phyloP scores from a whole-genome alignment of 2,329 filamentous ascomycete species.

The Cladosporium sp. region DNA sequence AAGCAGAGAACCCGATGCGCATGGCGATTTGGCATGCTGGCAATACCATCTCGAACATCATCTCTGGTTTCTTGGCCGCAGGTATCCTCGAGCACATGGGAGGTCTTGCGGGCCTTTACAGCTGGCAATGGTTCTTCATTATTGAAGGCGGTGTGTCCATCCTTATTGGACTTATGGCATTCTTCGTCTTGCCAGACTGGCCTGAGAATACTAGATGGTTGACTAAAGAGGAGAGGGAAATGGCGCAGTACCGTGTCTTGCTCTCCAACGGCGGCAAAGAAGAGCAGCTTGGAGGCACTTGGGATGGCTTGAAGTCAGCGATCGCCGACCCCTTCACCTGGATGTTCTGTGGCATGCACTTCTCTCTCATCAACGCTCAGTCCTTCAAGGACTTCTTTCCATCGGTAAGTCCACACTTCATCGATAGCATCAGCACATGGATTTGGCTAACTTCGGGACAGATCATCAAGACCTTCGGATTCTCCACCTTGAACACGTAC shows the following conservation, averaged over 20 bases:
- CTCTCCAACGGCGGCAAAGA: conserved; percentile 35
- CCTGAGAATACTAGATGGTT: conserved; percentile 56
- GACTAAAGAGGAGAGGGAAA: conserved; percentile 51
- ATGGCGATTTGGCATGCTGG: conserved; percentile 51
- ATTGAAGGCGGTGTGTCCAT: conserved; percentile 59
- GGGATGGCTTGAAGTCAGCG: conserved; percentile 39
- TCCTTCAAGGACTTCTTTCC: conserved; percentile 39
- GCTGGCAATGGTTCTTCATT: conserved; percentile 39
- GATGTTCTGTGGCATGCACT: conserved; percentile 45
- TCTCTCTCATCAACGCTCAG: conserved; percentile 37
- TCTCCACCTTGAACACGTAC: conserved; percentile 57
- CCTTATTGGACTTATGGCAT: conserved; percentile 53
- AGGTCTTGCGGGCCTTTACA: conserved; percentile 24
- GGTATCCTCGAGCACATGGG: conserved; percentile 49
- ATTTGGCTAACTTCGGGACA: conserved; percentile 32
- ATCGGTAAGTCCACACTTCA: conserved; percentile 23
- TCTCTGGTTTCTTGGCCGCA: conserved; percentile 48
- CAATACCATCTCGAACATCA: conserved; percentile 48
- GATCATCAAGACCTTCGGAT: conserved; percentile 70
- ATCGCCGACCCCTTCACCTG: conserved; percentile 43
- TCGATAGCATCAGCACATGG: not conserved
- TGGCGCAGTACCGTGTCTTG: conserved; percentile 43
- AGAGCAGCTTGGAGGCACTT: conserved; percentile 41
- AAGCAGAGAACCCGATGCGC: conserved; percentile 44
- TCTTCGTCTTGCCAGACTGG: conserved; percentile 55